A percentile compares a stretch with the other conserved stretches of the same genome.
phyloP scores from a whole-genome alignment of 306 rosid species.

The Citrullus amarus region DNA sequence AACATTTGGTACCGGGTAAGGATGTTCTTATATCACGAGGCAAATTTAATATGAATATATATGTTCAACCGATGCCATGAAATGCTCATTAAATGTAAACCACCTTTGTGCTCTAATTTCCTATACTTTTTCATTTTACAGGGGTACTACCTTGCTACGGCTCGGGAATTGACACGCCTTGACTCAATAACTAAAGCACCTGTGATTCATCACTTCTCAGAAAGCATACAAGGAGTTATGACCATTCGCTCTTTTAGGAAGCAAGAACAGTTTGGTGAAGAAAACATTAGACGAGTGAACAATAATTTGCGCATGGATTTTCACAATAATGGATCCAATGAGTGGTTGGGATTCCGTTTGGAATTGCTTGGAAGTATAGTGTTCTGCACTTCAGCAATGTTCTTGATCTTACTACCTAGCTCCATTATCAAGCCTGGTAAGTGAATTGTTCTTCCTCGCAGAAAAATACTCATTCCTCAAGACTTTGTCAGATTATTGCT shows the following conservation, averaged over 20 bases:
- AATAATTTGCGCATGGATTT: constrained; percentile 58
- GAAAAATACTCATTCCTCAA: background rate
- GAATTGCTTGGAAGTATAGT: constrained; percentile 58
- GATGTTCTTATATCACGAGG: background rate
- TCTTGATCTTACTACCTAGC: constrained; percentile 55
- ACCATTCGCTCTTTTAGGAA: constrained; percentile 64
- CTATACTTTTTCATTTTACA: constrained; percentile 10
- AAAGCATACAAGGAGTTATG: constrained; percentile 48
- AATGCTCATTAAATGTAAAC: background rate
- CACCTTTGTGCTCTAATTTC: background rate
- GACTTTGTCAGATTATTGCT: background rate
- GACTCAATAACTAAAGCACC: constrained; percentile 66
- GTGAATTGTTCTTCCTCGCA: background rate
- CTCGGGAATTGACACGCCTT: constrained; percentile 69
- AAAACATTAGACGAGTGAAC: constrained; percentile 31
- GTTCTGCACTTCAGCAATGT: constrained; percentile 40
- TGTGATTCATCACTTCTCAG: constrained; percentile 73
- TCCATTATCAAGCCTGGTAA: constrained; percentile 63
- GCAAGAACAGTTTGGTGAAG: constrained; percentile 32
- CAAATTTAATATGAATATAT: background rate
- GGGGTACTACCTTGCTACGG: constrained; percentile 65
- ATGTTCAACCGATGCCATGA: background rate
- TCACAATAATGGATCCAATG: constrained; percentile 65
- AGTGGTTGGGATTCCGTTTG: constrained; percentile 64
- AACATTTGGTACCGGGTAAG: constrained; percentile 95